Evolutionary conservation across 192 early-diverging fungal genomes (phyloP).

Genomic region (Rhizophagus sp.): DNA sequence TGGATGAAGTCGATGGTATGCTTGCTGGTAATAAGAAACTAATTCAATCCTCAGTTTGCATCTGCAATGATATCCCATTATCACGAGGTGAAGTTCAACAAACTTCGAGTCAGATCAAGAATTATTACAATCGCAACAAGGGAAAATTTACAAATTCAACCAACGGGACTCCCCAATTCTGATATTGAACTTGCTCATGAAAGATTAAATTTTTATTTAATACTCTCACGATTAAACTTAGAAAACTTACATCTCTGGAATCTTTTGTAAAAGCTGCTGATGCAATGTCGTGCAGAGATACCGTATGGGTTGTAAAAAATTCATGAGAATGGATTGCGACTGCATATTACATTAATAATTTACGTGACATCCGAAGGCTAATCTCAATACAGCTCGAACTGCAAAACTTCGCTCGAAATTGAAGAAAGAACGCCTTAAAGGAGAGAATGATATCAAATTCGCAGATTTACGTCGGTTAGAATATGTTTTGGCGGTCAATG

Average conservation of each 20-base stretch:
- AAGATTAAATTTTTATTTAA: conserved; percentile 57
- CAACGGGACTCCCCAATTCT: conserved; percentile 71
- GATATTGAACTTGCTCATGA: conserved; percentile 95
- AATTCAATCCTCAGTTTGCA: conserved; percentile 98
- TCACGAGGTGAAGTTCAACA: conserved; percentile 73
- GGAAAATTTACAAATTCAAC: conserved; percentile 75
- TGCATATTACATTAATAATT: conserved; percentile 59
- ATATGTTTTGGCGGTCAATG: too few species aligned
- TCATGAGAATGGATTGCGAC: conserved; percentile 85
- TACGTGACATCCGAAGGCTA: too few species aligned
- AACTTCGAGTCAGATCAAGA: conserved; percentile 74
- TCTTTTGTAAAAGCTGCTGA: conserved; percentile 80
- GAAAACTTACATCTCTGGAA: conserved; percentile 25
- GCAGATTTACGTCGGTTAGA: too few species aligned
- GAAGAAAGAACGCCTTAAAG: too few species aligned
- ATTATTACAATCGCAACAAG: conserved; percentile 72
- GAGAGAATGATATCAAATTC: too few species aligned
- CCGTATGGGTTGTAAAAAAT: conserved; percentile 68
- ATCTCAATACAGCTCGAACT: too few species aligned
- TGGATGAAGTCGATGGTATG: conserved; percentile 99
- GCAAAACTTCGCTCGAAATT: too few species aligned
- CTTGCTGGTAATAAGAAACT: conserved; percentile 93
- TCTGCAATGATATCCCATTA: conserved; percentile 94
- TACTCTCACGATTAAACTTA: too few species aligned
- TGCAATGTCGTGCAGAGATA: conserved; percentile 77